These are phyloP conservation scores for Trametes cingulata DNA, from an alignment of 768 basidiomycete species.

Conservation along the genomic window DNA sequence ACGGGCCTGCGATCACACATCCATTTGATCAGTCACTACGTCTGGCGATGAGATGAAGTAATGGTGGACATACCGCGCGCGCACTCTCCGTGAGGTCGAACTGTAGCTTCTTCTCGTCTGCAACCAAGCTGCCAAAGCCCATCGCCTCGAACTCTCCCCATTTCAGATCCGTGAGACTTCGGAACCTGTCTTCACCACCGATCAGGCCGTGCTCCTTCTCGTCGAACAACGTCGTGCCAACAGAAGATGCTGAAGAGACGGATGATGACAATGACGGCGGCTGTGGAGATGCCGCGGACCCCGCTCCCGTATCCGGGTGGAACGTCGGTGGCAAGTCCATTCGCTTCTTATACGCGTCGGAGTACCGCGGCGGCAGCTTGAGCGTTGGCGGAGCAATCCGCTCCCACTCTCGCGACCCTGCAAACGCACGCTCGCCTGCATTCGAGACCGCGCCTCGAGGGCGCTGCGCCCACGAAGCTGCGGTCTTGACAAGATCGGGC, in stretches of 20 bases:
- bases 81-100: conserved; percentile 94
- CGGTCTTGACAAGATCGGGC: conserved; percentile 75
- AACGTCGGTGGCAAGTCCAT: conserved; percentile 67
- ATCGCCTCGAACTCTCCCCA: conserved; percentile 91
- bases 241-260: conserved; percentile 42
- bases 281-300: conserved; percentile 33
- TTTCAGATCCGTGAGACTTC: conserved; percentile 79
- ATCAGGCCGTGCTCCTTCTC: conserved; percentile 34
- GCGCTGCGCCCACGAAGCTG: conserved; percentile 48
- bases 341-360: conserved; percentile 73
- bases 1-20: conserved; percentile 47
- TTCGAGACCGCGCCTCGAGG: conserved; percentile 30
- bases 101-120: conserved; percentile 70
- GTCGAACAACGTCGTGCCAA: conserved; percentile 31
- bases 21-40: not conserved
- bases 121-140: conserved; percentile 66
- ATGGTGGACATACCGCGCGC: conserved; percentile 49
- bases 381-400: conserved; percentile 64
- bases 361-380: conserved; percentile 65
- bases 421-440: conserved; percentile 47
- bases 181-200: conserved; percentile 66
- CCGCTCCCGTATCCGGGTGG: conserved; percentile 46
- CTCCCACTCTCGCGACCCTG: conserved; percentile 74
- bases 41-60: conserved; percentile 26
- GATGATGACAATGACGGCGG: conserved; percentile 38